Percentiles rank a stretch among this genome's conserved stretches.
Conservation (phyloP, 768 basidiomycete species). For the Royoungia palumana region DNA sequence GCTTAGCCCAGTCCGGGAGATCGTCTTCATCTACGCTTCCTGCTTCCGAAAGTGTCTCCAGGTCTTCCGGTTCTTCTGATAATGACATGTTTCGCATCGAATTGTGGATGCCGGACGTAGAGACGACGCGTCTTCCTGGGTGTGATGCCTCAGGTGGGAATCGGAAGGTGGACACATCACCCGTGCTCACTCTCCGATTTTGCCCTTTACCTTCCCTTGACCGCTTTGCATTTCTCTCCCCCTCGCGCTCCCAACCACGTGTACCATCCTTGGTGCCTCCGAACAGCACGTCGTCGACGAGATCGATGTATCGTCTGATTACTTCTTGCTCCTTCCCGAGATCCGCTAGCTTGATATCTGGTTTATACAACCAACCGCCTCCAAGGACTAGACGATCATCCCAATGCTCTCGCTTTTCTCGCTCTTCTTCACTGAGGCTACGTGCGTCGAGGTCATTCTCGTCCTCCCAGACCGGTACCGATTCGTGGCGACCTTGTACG, state of each 20-base stretch:
- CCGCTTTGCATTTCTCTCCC: slow-evolving; percentile 44
- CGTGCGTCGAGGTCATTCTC: slow-evolving; percentile 47
- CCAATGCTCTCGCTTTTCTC: slow-evolving; percentile 68
- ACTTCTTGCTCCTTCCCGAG: slow-evolving; percentile 55
- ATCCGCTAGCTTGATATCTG: slow-evolving; percentile 54
- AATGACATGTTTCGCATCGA: slow-evolving; percentile 48
- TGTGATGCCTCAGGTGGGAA: slow-evolving; percentile 19
- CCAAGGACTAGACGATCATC: slow-evolving; percentile 78
- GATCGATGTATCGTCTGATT: slow-evolving; percentile 62
- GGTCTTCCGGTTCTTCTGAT: slow-evolving; percentile 56
- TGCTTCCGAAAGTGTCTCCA: slow-evolving; percentile 41
- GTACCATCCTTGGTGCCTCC: slow-evolving; percentile 49
- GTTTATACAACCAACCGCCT: slow-evolving; percentile 78
- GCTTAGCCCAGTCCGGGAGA: slow-evolving; percentile 75
- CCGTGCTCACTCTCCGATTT: slow-evolving; percentile 31
- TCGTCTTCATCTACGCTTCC: slow-evolving; percentile 63
- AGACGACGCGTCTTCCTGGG: slow-evolving; percentile 50
- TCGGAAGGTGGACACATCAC: slow-evolving; percentile 27
- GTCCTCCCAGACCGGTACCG: slow-evolving; percentile 81
- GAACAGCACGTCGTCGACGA: slow-evolving; percentile 81
- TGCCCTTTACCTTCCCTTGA: slow-evolving; percentile 38
- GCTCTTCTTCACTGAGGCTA: slow-evolving; percentile 45
- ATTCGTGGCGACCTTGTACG: slow-evolving; percentile 61
- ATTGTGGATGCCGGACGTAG: slow-evolving; percentile 52
- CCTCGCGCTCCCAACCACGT: slow-evolving; percentile 47